These are phyloP conservation scores for Xylaria sp. DNA, from an alignment of 2,329 filamentous ascomycete species.

Conservation along the genomic window DNA sequence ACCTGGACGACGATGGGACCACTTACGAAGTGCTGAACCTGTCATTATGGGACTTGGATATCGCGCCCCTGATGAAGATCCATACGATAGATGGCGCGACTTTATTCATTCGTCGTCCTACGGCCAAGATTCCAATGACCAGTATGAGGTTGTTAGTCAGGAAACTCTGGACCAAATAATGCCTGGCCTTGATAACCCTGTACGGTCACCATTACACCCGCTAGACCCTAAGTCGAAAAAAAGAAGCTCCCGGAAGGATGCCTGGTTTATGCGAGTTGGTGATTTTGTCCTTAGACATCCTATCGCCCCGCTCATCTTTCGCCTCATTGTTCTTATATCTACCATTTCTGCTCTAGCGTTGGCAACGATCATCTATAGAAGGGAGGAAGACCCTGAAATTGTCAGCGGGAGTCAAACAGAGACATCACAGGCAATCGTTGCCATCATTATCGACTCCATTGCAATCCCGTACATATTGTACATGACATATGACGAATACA, in stretches of 20 bases:
- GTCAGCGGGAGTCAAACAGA: conserved; percentile 60
- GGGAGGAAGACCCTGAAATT: conserved; percentile 56
- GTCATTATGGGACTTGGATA: conserved; percentile 66
- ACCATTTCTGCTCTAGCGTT: conserved; percentile 85
- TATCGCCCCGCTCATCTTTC: conserved; percentile 85
- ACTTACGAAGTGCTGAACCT: conserved; percentile 67
- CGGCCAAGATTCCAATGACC: conserved; percentile 60
- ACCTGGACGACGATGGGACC: conserved; percentile 68
- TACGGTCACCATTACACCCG: conserved; percentile 54
- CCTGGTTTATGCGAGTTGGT: conserved; percentile 67
- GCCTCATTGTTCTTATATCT: conserved; percentile 83
- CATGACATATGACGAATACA: conserved; percentile 97
- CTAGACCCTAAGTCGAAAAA: conserved; percentile 50
- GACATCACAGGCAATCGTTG: conserved; percentile 84
- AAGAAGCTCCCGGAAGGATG: conserved; percentile 51
- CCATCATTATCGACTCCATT: conserved; percentile 87
- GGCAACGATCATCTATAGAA: conserved; percentile 77
- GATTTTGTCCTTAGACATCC: conserved; percentile 80
- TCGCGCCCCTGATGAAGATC: conserved; percentile 54
- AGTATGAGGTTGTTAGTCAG: conserved; percentile 60
- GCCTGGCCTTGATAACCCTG: conserved; percentile 54
- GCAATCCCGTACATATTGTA: conserved; percentile 92
- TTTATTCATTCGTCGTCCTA: conserved; percentile 66
- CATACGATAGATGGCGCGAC: conserved; percentile 62
- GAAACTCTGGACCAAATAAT: conserved; percentile 54